Percentiles rank a stretch among this genome's conserved stretches.
These are phyloP conservation scores for Euphorbia corollata DNA, from an alignment of 441 rosid species.

Conservation along the genomic window DNA sequence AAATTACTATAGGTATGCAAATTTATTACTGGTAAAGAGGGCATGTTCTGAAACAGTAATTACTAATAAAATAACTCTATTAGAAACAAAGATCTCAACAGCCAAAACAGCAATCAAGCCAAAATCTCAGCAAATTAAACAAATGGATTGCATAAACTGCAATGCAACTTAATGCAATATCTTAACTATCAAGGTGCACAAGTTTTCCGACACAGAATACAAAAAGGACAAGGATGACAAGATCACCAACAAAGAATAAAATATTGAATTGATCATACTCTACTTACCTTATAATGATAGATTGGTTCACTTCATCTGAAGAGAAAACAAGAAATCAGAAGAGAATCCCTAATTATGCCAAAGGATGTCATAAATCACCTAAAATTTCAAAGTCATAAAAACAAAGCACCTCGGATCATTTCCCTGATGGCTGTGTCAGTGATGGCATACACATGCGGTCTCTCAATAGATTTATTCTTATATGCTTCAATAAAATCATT, in stretches of 20 bases:
- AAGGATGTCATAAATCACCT: background rate
- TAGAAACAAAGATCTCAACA: background rate
- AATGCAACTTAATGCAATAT: background rate
- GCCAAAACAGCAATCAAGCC: background rate
- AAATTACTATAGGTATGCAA: background rate
- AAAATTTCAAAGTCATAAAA: constrained; percentile 14
- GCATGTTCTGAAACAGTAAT: background rate
- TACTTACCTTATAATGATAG: constrained; percentile 94
- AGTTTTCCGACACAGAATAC: background rate
- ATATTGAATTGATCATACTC: constrained; percentile 10
- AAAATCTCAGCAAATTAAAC: background rate
- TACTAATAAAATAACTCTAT: background rate
- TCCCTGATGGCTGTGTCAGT: constrained; percentile 93
- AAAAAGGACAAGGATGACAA: constrained; percentile 1
- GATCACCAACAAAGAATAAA: constrained; percentile 3
- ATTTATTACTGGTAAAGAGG: background rate
- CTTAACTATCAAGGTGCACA: constrained; percentile 1
- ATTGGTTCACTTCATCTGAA: constrained; percentile 98
- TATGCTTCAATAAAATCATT: constrained; percentile 73
- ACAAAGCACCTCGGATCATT: constrained; percentile 77
- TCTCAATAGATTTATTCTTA: constrained; percentile 63
- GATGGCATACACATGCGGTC: constrained; percentile 95
- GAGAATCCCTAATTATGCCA: constrained; percentile 16
- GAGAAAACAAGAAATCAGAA: constrained; percentile 25
- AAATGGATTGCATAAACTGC: background rate